Conservation (phyloP, 352 stramenopile genomes). For the Phytophthora sp. region DNA sequence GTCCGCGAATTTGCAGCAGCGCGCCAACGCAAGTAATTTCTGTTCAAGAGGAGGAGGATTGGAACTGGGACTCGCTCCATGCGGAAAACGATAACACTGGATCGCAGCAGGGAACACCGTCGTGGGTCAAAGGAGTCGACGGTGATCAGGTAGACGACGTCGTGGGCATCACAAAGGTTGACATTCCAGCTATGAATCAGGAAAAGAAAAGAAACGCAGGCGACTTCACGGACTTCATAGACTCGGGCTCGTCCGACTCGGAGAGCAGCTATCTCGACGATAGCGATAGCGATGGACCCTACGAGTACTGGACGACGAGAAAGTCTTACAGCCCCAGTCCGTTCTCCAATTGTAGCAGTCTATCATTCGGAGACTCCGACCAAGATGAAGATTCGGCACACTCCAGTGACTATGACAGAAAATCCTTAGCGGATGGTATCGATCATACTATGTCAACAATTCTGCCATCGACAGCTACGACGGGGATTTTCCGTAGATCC, state of each 20-base stretch:
- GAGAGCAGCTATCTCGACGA: background rate
- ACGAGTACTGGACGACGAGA: slow-evolving; percentile 20
- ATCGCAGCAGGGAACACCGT: too few relatives aligned
- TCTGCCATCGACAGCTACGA: background rate
- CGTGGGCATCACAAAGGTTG: background rate
- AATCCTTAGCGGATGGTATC: background rate
- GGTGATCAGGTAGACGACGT: background rate
- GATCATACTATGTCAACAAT: background rate
- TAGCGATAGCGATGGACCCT: slow-evolving; percentile 6
- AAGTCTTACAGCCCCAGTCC: slow-evolving; percentile 15
- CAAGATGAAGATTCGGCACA: slow-evolving; percentile 1
- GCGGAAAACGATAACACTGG: background rate
- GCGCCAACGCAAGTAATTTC: slow-evolving; percentile 7
- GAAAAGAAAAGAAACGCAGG: background rate
- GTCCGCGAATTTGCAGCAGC: slow-evolving; percentile 10
- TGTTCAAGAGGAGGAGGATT: slow-evolving; percentile 10
- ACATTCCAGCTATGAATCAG: background rate
- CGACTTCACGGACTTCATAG: slow-evolving; percentile 22
- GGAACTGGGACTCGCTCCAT: background rate
- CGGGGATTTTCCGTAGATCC: slow-evolving; percentile 1
- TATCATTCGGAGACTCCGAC: slow-evolving; percentile 19
- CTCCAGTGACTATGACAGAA: background rate
- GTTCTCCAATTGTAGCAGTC: slow-evolving; percentile 22
- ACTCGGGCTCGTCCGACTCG: slow-evolving; percentile 7
- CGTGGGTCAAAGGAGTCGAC: too few relatives aligned